These are phyloP conservation scores for Thelonectria blattea DNA, from an alignment of 2,329 filamentous ascomycete species.

Conservation along the genomic window DNA sequence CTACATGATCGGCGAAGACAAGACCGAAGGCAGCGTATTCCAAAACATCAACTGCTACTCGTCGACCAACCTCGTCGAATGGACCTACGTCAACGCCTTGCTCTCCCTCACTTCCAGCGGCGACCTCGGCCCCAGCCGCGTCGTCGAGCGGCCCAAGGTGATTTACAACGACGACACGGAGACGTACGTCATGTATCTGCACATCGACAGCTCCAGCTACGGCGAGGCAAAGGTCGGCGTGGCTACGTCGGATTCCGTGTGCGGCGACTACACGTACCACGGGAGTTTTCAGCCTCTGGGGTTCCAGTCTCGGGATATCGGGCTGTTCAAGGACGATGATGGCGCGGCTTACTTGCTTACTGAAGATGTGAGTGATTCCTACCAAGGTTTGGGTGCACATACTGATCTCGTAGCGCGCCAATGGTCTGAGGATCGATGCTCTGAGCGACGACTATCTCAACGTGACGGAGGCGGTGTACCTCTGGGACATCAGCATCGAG, in stretches of 20 bases:
- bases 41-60: slow-evolving; percentile 73
- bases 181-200: slow-evolving; percentile 73
- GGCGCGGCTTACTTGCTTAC: slow-evolving; percentile 66
- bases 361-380: slow-evolving; percentile 58
- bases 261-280: slow-evolving; percentile 59
- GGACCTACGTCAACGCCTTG: slow-evolving; percentile 66
- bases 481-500: slow-evolving; percentile 63
- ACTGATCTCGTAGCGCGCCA: slow-evolving; percentile 51
- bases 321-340: slow-evolving; percentile 67
- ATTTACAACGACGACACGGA: slow-evolving; percentile 68
- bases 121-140: slow-evolving; percentile 65
- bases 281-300: slow-evolving; percentile 45
- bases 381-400: accelerated
- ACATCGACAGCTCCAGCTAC: slow-evolving; percentile 68
- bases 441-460: slow-evolving; percentile 63
- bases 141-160: slow-evolving; percentile 72
- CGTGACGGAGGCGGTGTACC: slow-evolving; percentile 55
- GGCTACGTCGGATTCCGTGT: slow-evolving; percentile 63
- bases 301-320: slow-evolving; percentile 60
- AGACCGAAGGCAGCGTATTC: slow-evolving; percentile 66
- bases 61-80: slow-evolving; percentile 66
- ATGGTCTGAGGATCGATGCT: slow-evolving; percentile 63
- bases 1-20: slow-evolving; percentile 75
- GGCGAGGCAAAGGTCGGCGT: slow-evolving; percentile 69
- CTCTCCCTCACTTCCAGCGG: slow-evolving; percentile 56